Conservation (phyloP, 306 rosid genomes). For the Biancaea sappan region DNA sequence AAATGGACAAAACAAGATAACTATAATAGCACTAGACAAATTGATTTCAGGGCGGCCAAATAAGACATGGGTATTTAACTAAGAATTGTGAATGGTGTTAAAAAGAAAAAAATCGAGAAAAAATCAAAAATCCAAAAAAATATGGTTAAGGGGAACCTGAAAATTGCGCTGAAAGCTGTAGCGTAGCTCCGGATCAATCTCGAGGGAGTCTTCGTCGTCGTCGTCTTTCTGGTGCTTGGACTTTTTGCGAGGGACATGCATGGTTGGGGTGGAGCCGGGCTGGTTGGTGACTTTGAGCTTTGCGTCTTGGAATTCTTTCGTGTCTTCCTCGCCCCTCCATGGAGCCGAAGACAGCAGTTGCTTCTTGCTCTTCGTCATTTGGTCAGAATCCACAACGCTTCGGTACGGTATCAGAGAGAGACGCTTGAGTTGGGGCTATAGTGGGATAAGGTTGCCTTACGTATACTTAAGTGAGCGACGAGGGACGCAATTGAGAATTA, state of each 20-base stretch:
- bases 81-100: background rate
- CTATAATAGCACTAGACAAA: background rate
- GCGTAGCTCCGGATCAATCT: constrained; percentile 91
- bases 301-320: constrained; percentile 58
- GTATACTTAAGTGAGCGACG: background rate
- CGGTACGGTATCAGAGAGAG: background rate
- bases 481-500: too few species aligned
- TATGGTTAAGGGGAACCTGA: constrained; percentile 51
- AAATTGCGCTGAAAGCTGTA: constrained; percentile 95
- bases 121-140: background rate
- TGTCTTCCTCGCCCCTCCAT: constrained; percentile 76
- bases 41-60: background rate
- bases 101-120: too few species aligned
- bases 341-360: constrained; percentile 86
- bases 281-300: constrained; percentile 78
- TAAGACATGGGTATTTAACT: background rate
- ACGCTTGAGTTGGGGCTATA: background rate
- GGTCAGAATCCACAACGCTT: background rate
- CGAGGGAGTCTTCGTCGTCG: constrained; percentile 55
- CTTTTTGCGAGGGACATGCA: constrained; percentile 75
- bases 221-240: constrained; percentile 37
- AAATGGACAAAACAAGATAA: background rate
- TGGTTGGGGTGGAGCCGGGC: constrained; percentile 61
- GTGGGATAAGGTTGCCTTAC: background rate
- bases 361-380: constrained; percentile 58